Base-by-base conservation (phyloP, 495 filamentous ascomycete species). In the Podospora comata region DNA sequence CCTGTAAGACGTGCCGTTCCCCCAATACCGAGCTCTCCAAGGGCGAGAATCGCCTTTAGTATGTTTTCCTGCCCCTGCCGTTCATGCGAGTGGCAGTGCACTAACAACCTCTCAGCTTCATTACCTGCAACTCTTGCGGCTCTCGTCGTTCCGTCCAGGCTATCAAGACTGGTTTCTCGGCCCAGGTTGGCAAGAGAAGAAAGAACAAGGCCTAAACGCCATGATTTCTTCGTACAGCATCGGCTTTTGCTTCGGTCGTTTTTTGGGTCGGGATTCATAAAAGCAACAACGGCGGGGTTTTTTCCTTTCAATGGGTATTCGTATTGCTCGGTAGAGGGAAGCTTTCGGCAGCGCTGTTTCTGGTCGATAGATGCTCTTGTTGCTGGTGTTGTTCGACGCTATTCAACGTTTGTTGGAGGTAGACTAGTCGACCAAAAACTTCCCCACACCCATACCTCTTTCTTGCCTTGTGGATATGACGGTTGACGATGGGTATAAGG, bases 91-190 rank as follows among this genome's bases (percentile, higher is more conserved):
- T 89, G 84, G 18, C 18, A 58, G 3, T 39, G 27, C 60, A 61
- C 67, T 74, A 65, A 75, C 65, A 16, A 9, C 0, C 13, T n/a
- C 19, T 11, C 54, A 72, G 70, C 73, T 82, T 83, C 75, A 82
- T 82, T 68, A 82, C 80, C 28, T 82, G 80, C 78, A 82, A 82
- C 83, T 92, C 90, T 23, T 97, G 96, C 74, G 92, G 92, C 64
- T 93, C 89, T 64, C 87, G 94, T 77, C 91, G 96, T 75, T 92
- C 88, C 71, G 95, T 99, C 79, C 91, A 92, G 68, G 92, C 95
- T 64, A 98, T 99, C 90, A 99, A 98, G 89, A 97, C 92, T 56
- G 95, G 95, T 92, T 99, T 98, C 92, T 92, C 92, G 75, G 92
- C 92, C 78, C 93, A 96, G 82, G 91, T 99, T 80, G 94, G 94